phyloP scores from a whole-genome alignment of 2,329 filamentous ascomycete species.

The Pseudogymnoascus sp. region DNA sequence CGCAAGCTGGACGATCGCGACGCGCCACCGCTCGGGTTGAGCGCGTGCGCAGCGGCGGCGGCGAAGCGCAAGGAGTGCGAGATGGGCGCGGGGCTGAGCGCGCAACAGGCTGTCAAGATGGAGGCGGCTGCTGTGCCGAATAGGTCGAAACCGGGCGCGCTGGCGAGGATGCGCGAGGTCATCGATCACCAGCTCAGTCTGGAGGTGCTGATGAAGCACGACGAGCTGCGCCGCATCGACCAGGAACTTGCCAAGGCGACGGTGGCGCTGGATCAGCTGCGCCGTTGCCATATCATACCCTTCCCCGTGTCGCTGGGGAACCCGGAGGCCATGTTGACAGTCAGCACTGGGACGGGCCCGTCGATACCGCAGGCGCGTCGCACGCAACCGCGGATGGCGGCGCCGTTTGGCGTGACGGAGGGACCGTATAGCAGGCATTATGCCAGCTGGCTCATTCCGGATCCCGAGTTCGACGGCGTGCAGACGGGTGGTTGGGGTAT shows the following conservation, averaged over 20 bases:
- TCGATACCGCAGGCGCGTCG: conserved; percentile 56
- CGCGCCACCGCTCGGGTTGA: neutral
- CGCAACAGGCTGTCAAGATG: conserved; percentile 1
- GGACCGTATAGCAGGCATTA: conserved; percentile 94
- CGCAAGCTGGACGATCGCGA: neutral
- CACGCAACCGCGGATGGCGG: conserved; percentile 64
- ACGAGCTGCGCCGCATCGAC: conserved; percentile 87
- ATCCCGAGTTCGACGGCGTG: conserved; percentile 71
- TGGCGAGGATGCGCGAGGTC: conserved; percentile 24
- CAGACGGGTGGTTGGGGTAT: conserved; percentile 15
- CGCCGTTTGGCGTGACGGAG: conserved; percentile 83
- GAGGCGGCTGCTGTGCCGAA: conserved; percentile 23
- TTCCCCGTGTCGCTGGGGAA: conserved; percentile 67
- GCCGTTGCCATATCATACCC: conserved; percentile 84
- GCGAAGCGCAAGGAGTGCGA: conserved; percentile 22
- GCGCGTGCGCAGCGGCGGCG: neutral
- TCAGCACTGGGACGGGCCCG: conserved; percentile 66
- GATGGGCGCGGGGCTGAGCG: conserved; percentile 11
- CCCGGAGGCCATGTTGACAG: conserved; percentile 57
- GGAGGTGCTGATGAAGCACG: conserved; percentile 88
- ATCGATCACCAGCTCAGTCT: conserved; percentile 84
- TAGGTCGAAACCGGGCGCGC: conserved; percentile 26
- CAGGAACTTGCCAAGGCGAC: conserved; percentile 96
- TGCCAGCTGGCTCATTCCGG: conserved; percentile 87
- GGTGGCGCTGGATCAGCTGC: conserved; percentile 83